Evolutionary conservation across 768 basidiomycete genomes (phyloP).

Genomic region (Lactarius deliciosus): DNA sequence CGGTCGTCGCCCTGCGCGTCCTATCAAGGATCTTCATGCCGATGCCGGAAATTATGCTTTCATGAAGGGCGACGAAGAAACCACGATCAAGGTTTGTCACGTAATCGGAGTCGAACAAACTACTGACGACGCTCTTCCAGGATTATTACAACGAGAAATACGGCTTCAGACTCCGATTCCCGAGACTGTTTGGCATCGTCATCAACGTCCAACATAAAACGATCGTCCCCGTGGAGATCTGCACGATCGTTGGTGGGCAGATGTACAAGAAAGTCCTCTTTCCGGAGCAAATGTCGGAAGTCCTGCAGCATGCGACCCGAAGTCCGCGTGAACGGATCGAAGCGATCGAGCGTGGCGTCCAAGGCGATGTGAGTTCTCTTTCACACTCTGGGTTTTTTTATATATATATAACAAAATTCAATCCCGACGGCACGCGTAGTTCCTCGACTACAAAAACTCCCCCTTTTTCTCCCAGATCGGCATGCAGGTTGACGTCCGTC

Average conservation of each 20-base stretch:
- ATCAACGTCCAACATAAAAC: conserved; percentile 17
- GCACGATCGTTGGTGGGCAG: conserved; percentile 28
- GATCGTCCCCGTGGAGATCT: conserved; percentile 27
- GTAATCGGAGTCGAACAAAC: background rate
- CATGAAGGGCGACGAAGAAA: conserved; percentile 21
- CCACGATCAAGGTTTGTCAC: conserved; percentile 18
- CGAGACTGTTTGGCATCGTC: conserved; percentile 22
- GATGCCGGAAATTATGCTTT: conserved; percentile 18
- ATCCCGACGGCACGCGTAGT: conserved; percentile 12
- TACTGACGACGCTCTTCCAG: conserved; percentile 3
- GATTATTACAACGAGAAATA: conserved; percentile 23
- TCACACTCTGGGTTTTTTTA: background rate
- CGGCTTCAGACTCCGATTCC: conserved; percentile 17
- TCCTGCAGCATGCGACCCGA: conserved; percentile 22
- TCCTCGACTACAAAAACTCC: conserved; percentile 28
- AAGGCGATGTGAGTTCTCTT: conserved; percentile 19
- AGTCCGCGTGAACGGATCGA: conserved; percentile 22
- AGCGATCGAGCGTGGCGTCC: conserved; percentile 23
- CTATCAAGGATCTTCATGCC: conserved; percentile 22
- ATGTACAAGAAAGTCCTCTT: conserved; percentile 27
- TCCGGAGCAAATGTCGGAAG: conserved; percentile 23
- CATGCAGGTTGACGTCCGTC: conserved; percentile 22
- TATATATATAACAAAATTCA: no score
- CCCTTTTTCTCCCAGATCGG: conserved; percentile 26
- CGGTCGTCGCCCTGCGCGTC: conserved; percentile 15